phyloP scores from a whole-genome alignment of 2,329 filamentous ascomycete species.

The Onygena corvina region DNA sequence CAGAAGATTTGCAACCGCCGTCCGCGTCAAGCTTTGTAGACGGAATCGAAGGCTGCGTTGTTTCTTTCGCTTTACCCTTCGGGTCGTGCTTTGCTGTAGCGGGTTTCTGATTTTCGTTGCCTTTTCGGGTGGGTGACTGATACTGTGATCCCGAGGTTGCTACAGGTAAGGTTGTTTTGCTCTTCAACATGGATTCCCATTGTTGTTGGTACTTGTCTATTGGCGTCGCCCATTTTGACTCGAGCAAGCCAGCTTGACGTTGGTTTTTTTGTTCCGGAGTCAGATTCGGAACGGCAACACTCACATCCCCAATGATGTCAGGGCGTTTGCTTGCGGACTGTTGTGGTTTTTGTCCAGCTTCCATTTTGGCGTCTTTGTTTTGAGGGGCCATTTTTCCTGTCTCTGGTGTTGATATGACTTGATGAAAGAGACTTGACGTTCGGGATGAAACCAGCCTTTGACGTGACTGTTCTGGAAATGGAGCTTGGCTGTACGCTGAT shows the following conservation, averaged over 20 bases:
- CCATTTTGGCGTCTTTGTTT: constrained; percentile 3
- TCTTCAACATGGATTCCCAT: background rate
- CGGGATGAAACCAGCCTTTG: constrained; percentile 3
- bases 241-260: background rate
- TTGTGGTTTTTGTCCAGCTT: background rate
- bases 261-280: constrained; percentile 6
- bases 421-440: background rate
- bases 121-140: background rate
- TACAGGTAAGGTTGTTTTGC: background rate
- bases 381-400: constrained; percentile 3
- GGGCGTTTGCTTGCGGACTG: constrained; percentile 1
- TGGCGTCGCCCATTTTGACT: constrained; percentile 2
- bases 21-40: background rate
- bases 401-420: background rate
- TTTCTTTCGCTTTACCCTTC: constrained; percentile 1
- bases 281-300: constrained; percentile 4
- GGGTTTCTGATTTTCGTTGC: too few relatives aligned
- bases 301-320: constrained; percentile 2
- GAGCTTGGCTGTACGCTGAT: background rate
- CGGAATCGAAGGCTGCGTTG: background rate
- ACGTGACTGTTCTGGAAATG: constrained; percentile 6
- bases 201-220: background rate
- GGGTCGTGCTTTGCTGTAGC: constrained; percentile 3
- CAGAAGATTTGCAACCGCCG: constrained; percentile 1
- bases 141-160: background rate